phyloP scores from a whole-genome alignment of 1,139 yeast genomes.

The Kodamaea sp. region DNA sequence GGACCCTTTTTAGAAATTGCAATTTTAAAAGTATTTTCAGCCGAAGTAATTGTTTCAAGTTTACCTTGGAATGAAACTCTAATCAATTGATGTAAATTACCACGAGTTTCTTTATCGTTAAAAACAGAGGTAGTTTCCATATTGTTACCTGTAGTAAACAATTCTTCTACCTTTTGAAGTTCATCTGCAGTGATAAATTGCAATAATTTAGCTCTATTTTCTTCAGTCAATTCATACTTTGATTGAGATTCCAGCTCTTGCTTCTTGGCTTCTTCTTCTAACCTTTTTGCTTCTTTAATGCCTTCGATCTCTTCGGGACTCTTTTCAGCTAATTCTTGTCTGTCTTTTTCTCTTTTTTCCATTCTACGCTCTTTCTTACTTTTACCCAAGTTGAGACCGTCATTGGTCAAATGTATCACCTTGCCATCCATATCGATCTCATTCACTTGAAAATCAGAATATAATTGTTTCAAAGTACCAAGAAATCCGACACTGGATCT shows the following conservation, averaged over 20 bases:
- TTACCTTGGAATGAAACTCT: constrained; percentile 71
- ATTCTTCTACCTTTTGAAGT: constrained; percentile 48
- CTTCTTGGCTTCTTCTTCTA: constrained; percentile 20
- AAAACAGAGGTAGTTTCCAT: constrained; percentile 58
- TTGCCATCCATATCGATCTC: constrained; percentile 69
- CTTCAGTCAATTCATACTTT: constrained; percentile 46
- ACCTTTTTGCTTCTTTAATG: constrained; percentile 26
- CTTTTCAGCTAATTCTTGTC: constrained; percentile 33
- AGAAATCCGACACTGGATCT: constrained; percentile 55
- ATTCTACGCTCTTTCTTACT: constrained; percentile 50
- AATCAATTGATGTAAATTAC: constrained; percentile 70
- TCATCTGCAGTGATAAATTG: constrained; percentile 59
- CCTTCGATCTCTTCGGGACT: constrained; percentile 35
- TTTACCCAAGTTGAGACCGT: constrained; percentile 57
- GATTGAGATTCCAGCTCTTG: constrained; percentile 18
- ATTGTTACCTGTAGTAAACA: constrained; percentile 56
- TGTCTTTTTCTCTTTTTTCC: constrained; percentile 43
- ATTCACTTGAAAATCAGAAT: constrained; percentile 92
- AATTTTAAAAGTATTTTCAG: constrained; percentile 60
- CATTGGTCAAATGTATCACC: constrained; percentile 72
- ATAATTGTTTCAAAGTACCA: constrained; percentile 82
- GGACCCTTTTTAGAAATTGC: constrained; percentile 41
- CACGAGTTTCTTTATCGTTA: constrained; percentile 67
- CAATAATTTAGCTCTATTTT: constrained; percentile 44
- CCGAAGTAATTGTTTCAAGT: constrained; percentile 76